Evolutionary conservation across 2,329 filamentous ascomycete species (phyloP).

Genomic region (Talaromyces sp.): DNA sequence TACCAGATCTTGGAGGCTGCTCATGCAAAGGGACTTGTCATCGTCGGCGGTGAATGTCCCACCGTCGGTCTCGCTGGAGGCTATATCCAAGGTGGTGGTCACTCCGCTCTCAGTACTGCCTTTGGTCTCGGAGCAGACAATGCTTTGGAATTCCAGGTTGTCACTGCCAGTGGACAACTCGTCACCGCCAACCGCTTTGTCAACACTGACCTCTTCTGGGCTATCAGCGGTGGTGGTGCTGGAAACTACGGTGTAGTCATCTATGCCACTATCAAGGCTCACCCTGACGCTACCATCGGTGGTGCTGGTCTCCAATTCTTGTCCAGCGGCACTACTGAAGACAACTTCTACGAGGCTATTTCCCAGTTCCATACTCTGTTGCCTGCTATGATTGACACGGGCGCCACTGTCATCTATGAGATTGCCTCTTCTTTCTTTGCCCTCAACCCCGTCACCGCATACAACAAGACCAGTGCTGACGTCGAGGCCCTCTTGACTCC

Average conservation of each 20-base stretch:
- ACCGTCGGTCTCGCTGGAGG: conserved; percentile 60
- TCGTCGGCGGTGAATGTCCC: conserved; percentile 52
- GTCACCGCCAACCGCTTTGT: conserved; percentile 8
- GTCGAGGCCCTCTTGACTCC: conserved; percentile 1
- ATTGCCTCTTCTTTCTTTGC: conserved; percentile 9
- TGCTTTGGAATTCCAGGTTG: conserved; percentile 54
- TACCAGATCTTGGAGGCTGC: conserved; percentile 26
- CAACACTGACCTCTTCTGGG: conserved; percentile 47
- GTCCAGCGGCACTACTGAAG: neutral
- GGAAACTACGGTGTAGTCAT: conserved; percentile 46
- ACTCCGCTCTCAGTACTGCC: conserved; percentile 38
- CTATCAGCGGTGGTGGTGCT: conserved; percentile 54
- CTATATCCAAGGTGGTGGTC: conserved; percentile 60
- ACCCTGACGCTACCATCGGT: neutral
- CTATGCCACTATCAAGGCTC: conserved; percentile 10
- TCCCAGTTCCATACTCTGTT: conserved; percentile 1
- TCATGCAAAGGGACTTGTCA: conserved; percentile 44
- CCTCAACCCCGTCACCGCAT: conserved; percentile 8
- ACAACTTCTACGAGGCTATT: conserved; percentile 4
- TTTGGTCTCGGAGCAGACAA: conserved; percentile 57
- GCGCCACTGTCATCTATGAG: neutral
- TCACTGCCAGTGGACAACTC: conserved; percentile 41
- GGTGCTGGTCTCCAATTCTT: neutral
- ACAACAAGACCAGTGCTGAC: conserved; percentile 3
- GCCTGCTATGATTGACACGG: conserved; percentile 1